Base-by-base conservation (phyloP, 129 eudicot genomes). In the Flaveria sonorensis region DNA sequence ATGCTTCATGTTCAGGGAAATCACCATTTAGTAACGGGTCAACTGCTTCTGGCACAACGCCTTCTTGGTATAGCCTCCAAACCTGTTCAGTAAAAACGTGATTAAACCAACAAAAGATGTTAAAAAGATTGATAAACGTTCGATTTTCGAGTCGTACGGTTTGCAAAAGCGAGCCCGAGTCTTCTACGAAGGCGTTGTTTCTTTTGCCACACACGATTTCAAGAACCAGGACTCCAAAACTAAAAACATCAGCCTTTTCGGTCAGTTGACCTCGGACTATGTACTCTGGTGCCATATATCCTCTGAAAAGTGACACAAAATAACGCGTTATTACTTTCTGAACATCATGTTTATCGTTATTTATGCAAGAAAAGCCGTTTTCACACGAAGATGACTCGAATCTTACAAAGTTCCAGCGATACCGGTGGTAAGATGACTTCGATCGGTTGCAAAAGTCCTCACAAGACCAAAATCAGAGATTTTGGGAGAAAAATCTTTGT, bases 321-420 rank as follows among this genome's bases (percentile, higher is more conserved):
- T 10, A 40, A 20, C 0, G 7, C 26, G 59, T 42, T 53, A 73
- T 23, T 62, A 63, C 59, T 6, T 47, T 18, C 12, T 63, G 18
- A 68, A 14, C 42, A 67, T 23, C 36, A 30, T 32, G 11, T 45
- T 19, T 26, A 72, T 8, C 16, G 0, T 36, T 24, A 32, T 18
- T 47, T 23, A 66, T 61, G 67, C 14, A 56, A 1, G 4, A 50
- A 23, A 40, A 19, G 21, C 12, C 10, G 7, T 11, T 32, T 24
- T n/a, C 28, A 8, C 36, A 15, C 68, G 15, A 42, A 24, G 32
- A 10, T 21, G 64, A 57, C 32, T 64, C 32, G 32, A 57, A 11
- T 46, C 96, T 84, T 87, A 90, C 96, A 90, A 77, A 73, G 96
- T 90, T 72, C 96, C 96, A 63, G 96, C 96, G 76, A 90, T 90